phyloP scores from a whole-genome alignment of 768 basidiomycete species.

The Hygrocybe coccinea region DNA sequence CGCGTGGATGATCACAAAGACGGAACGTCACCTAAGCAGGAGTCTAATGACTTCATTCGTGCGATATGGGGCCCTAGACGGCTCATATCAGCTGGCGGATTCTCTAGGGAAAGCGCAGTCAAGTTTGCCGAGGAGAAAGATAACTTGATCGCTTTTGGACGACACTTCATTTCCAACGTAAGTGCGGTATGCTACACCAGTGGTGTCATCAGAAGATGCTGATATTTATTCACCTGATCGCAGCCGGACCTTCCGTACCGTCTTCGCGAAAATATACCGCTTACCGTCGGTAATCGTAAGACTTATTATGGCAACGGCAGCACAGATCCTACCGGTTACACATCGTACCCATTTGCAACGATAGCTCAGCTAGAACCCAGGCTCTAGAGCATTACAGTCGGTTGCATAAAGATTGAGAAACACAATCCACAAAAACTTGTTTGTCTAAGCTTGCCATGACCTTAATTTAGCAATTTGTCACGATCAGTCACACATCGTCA shows the following conservation, averaged over 20 bases:
- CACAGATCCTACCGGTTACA: conserved; percentile 26
- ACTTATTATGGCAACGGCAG: conserved; percentile 26
- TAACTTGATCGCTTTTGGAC: conserved; percentile 34
- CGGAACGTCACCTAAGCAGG: background rate
- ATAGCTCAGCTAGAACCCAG: background rate
- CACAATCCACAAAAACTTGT: too few relatives aligned
- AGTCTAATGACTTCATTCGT: conserved; percentile 34
- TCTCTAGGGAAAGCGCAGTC: conserved; percentile 29
- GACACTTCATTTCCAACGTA: conserved; percentile 37
- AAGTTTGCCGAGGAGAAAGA: conserved; percentile 27
- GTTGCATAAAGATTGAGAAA: too few relatives aligned
- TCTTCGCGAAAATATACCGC: conserved; percentile 23
- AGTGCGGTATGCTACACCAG: conserved; percentile 6
- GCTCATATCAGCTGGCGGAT: conserved; percentile 35
- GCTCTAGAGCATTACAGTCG: background rate
- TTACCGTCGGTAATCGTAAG: conserved; percentile 23
- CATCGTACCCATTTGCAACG: conserved; percentile 25
- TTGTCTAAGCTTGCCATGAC: too few relatives aligned
- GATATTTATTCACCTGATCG: background rate
- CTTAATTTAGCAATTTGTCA: too few relatives aligned
- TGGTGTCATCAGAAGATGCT: too few relatives aligned
- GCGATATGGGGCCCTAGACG: conserved; percentile 32
- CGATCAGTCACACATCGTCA: too few relatives aligned
- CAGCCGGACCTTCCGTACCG: conserved; percentile 35
- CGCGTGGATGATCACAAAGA: conserved; percentile 15